Percentiles rank a stretch among this genome's conserved stretches.
Evolutionary conservation across 352 stramenopile species (phyloP).

Genomic region (Saprolegnia diclina): DNA sequence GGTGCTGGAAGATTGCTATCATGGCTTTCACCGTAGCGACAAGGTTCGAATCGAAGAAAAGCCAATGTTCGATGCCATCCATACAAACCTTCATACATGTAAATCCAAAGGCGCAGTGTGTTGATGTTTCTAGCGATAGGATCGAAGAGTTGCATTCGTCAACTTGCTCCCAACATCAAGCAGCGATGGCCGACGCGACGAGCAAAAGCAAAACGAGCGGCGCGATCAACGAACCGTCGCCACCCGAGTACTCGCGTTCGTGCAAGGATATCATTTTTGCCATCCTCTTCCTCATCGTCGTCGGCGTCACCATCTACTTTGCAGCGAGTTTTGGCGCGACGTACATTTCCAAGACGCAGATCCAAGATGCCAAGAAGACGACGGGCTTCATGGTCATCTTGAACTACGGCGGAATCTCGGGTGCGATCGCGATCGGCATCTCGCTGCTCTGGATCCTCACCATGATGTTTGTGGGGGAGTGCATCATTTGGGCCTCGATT

Average conservation of each 20-base stretch:
- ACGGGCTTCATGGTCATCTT: slow-evolving; percentile 56
- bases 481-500: slow-evolving; percentile 55
- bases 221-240: neutral
- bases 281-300: slow-evolving; percentile 12
- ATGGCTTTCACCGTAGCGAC: neutral
- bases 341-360: slow-evolving; percentile 33
- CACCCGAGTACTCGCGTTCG: neutral
- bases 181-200: neutral
- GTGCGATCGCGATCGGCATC: slow-evolving; percentile 50
- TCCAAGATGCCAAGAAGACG: slow-evolving; percentile 35
- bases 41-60: neutral
- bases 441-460: slow-evolving; percentile 67
- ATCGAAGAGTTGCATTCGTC: neutral
- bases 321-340: slow-evolving; percentile 4
- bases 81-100: neutral
- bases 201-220: neutral
- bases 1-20: neutral
- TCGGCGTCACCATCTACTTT: slow-evolving; percentile 17
- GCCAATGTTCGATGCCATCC: neutral
- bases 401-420: slow-evolving; percentile 44
- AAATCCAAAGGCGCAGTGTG: too few species aligned
- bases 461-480: slow-evolving; percentile 48
- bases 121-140: too few species aligned
- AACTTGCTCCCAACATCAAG: neutral
- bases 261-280: slow-evolving; percentile 26